A percentile compares a stretch with the other conserved stretches of the same genome.
These are phyloP conservation scores for Saccharomycopsis olivae DNA, from an alignment of 805 yeast genomes.

Conservation along the genomic window DNA sequence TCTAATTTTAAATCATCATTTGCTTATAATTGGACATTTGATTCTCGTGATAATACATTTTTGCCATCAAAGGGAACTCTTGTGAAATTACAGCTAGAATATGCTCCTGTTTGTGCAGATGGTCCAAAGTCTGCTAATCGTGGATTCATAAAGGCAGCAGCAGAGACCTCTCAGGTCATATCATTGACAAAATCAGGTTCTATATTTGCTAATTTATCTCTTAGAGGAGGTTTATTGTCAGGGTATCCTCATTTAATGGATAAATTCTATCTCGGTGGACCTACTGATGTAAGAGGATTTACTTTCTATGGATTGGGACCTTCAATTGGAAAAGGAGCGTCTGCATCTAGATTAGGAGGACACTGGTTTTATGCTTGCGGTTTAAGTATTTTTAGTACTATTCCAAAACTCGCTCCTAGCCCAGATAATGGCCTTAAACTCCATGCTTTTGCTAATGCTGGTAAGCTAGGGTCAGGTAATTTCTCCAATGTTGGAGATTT, in stretches of 20 bases:
- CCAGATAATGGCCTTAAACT: conserved; percentile 43
- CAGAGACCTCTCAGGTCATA: no score
- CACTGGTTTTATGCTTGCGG: conserved; percentile 47
- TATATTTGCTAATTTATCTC: conserved; percentile 39
- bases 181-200: no score
- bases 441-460: conserved; percentile 58
- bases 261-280: conserved; percentile 77
- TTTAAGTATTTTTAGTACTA: conserved; percentile 42
- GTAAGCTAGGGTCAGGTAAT: conserved; percentile 49
- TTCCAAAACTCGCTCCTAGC: conserved; percentile 37
- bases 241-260: conserved; percentile 51
- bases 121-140: conserved; percentile 21
- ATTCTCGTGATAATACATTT: conserved; percentile 31
- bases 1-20: conserved; percentile 49
- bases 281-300: conserved; percentile 62
- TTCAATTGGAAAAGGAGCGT: conserved; percentile 23
- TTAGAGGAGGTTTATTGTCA: conserved; percentile 47
- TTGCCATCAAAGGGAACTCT: conserved; percentile 37
- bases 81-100: conserved; percentile 33
- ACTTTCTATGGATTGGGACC: conserved; percentile 58
- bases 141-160: conserved; percentile 23
- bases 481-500: no score
- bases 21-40: conserved; percentile 30
- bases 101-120: conserved; percentile 25
- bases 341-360: conserved; percentile 56